phyloP scores from a whole-genome alignment of 805 yeast species.

The Wickerhamiella sergipiensis region DNA sequence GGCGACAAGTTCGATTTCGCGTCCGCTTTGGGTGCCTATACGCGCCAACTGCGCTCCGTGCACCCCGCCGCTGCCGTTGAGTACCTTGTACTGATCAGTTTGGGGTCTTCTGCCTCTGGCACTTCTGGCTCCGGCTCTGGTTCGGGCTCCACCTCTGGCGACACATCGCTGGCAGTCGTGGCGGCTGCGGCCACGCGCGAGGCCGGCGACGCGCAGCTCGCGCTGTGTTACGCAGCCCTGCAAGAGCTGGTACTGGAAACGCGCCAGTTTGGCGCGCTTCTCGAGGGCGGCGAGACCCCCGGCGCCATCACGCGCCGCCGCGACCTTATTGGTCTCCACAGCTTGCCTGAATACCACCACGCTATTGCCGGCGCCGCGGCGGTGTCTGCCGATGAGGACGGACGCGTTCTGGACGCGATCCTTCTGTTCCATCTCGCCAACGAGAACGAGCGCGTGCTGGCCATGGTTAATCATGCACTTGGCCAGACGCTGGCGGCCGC shows the following conservation, averaged over 20 bases:
- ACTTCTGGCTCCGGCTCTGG: neutral
- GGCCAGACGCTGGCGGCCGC: conserved; percentile 65
- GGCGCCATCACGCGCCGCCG: conserved; percentile 77
- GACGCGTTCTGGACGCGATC: conserved; percentile 73
- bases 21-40: conserved; percentile 62
- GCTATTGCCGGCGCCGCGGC: conserved; percentile 79
- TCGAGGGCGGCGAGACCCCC: conserved; percentile 64
- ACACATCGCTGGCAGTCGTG: neutral
- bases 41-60: conserved; percentile 66
- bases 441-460: conserved; percentile 69
- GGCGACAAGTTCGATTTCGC: conserved; percentile 32
- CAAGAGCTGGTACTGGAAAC: conserved; percentile 77
- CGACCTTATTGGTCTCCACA: conserved; percentile 42
- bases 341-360: conserved; percentile 46
- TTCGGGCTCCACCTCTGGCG: neutral
- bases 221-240: conserved; percentile 61
- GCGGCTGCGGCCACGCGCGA: neutral
- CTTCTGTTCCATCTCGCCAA: conserved; percentile 77
- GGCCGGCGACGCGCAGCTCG: conserved; percentile 30
- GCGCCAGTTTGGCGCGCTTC: conserved; percentile 61
- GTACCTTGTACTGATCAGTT: conserved; percentile 58
- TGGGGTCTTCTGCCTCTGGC: conserved; percentile 22
- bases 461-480: conserved; percentile 57
- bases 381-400: conserved; percentile 77
- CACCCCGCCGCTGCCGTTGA: conserved; percentile 91